phyloP scores from a whole-genome alignment of 2,329 filamentous ascomycete genomes.

The Clonostachys byssicola region DNA sequence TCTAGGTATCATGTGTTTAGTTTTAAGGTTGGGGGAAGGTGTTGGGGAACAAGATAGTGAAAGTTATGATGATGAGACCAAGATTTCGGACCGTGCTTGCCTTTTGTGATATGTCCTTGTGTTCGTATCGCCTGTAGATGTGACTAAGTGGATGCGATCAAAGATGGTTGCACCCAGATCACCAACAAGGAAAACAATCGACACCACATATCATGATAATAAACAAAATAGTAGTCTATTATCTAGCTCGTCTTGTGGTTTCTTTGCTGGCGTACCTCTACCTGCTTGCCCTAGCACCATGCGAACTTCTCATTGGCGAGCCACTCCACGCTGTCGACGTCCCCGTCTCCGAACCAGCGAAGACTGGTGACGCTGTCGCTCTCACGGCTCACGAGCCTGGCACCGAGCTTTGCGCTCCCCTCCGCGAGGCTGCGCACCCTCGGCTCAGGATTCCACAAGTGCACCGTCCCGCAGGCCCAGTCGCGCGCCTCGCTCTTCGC shows the following conservation, averaged over 20 bases:
- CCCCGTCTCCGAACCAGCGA: conserved; percentile 62
- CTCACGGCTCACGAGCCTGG: conserved; percentile 51
- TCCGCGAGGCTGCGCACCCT: conserved; percentile 42
- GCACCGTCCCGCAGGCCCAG: conserved; percentile 67
- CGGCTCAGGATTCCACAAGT: conserved; percentile 79
- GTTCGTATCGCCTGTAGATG: conserved; percentile 12
- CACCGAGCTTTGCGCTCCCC: conserved; percentile 37
- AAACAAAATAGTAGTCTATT: conserved; percentile 5
- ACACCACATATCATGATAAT: conserved; percentile 59
- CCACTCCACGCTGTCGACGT: conserved; percentile 59
- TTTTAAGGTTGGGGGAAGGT: too few species aligned
- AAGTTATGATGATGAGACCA: too few species aligned
- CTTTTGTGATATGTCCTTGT: conserved; percentile 19
- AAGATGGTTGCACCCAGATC: conserved; percentile 47
- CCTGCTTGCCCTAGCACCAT: conserved; percentile 55
- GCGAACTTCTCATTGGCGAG: conserved; percentile 73
- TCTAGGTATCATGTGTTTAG: not conserved
- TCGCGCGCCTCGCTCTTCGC: conserved; percentile 67
- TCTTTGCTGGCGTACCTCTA: conserved; percentile 2
- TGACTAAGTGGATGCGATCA: not conserved
- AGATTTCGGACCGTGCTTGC: too few species aligned
- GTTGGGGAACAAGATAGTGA: too few species aligned
- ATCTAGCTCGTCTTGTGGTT: conserved; percentile 9
- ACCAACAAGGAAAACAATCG: conserved; percentile 88
- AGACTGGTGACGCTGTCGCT: conserved; percentile 66